Base-by-base conservation (phyloP, 2,329 filamentous ascomycete genomes). In the Aspergillus piperis region DNA sequence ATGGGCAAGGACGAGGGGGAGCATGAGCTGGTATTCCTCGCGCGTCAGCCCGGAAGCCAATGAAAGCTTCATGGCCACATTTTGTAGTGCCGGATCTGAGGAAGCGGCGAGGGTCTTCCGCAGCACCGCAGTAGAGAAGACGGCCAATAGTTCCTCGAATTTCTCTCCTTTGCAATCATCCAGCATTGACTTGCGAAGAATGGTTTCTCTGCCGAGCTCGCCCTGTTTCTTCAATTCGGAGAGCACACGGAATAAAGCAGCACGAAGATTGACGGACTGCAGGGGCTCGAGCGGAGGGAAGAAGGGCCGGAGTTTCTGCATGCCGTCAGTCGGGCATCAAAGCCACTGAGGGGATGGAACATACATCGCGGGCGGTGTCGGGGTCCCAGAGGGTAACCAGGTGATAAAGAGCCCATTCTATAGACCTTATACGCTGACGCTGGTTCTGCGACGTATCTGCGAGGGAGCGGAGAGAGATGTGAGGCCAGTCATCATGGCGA, bases 131-230 rank as follows among this genome's bases (percentile, higher is more conserved):
- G 90, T 90, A 1, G 94, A 97, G 69, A 99, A 96, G 0, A 87
- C 82, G 3, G 91, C 87, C 27, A 98, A 82, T 1, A 96, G 80
- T 71, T 99, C 95, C 72, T 93, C 92, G 57, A 98, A 86, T 64
- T 91, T 88, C 57, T 96, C 92, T 5, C 94, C 94, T 66, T 90
- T 93, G 78, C 95, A 99, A 69, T 99, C 94, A 72, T 99, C 95
- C 54, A 99, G 81, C 91, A 97, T 96, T 0, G 92, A 96, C 80
- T 96, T 97, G 54, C 95, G 87, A 32, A 98, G 78, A 0, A 96
- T 85, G 0, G 86, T 85, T 70, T 96, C 92, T 53, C 91, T 84
- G 3, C 92, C 91, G 8, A 98, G 81, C 0, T 89, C 81, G 30
- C 92, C 93, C 78, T 87, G 91, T 79, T 96, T 96, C 80, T 98